These are phyloP conservation scores for Cyberlindnera euphorbiae DNA, from an alignment of 805 yeast species.

Conservation along the genomic window DNA sequence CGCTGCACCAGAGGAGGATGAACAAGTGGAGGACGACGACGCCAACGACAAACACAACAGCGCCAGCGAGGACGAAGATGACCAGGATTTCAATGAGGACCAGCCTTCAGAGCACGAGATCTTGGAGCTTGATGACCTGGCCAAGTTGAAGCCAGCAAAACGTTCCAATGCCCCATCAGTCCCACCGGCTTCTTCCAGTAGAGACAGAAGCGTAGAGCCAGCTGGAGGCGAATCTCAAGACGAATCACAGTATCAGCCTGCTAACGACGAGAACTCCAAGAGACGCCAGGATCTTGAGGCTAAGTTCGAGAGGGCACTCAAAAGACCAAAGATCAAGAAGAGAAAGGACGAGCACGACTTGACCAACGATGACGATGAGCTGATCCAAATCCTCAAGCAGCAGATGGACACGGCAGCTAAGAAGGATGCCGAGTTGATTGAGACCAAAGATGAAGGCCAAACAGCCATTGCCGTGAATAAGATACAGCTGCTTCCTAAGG, in stretches of 20 bases:
- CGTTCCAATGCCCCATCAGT: slow-evolving; percentile 8
- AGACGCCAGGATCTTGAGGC: slow-evolving; percentile 78
- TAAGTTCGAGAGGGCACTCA: slow-evolving; percentile 71
- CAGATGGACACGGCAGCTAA: slow-evolving; percentile 88
- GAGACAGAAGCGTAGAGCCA: background rate
- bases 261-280: slow-evolving; percentile 28
- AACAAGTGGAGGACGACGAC: no score
- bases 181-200: no score
- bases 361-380: slow-evolving; percentile 93
- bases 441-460: slow-evolving; percentile 27
- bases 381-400: slow-evolving; percentile 73
- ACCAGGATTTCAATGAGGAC: no score
- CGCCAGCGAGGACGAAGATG: no score
- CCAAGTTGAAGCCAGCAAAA: slow-evolving; percentile 15
- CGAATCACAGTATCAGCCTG: background rate
- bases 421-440: slow-evolving; percentile 54
- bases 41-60: no score
- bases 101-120: background rate
- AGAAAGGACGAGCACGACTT: slow-evolving; percentile 86
- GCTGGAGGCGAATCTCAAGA: slow-evolving; percentile 25
- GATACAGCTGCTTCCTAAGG: slow-evolving; percentile 74
- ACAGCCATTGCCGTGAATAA: slow-evolving; percentile 54
- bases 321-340: slow-evolving; percentile 56
- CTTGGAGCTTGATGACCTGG: slow-evolving; percentile 14
- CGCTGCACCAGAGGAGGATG: no score